A percentile compares a stretch with the other conserved stretches of the same genome.
These are phyloP conservation scores for Aspergillus viridinutans DNA, from an alignment of 2,329 filamentous ascomycete species.

Conservation along the genomic window DNA sequence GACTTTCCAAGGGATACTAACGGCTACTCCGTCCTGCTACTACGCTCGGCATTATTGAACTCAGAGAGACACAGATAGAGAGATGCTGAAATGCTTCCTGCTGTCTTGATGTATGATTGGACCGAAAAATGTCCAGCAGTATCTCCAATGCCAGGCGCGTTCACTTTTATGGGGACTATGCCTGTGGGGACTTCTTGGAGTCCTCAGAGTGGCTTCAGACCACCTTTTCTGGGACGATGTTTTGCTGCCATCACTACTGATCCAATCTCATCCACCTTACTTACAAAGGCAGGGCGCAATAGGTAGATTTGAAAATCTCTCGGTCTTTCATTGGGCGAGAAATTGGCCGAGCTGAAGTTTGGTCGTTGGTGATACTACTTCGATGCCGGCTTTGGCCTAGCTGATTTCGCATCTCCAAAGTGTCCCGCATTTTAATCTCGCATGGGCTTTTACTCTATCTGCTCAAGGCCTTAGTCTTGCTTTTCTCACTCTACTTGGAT, in stretches of 20 bases:
- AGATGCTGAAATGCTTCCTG: not conserved
- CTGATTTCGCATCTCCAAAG: not conserved
- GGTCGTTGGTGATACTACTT: not conserved
- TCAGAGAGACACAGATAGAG: not conserved
- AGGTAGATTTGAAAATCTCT: not conserved
- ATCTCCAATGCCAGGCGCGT: no score
- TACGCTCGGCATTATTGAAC: not conserved
- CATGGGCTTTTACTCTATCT: not conserved
- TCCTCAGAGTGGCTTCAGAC: not conserved
- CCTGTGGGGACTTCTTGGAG: not conserved
- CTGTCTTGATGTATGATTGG: not conserved
- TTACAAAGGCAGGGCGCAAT: no score
- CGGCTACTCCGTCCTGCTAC: not conserved
- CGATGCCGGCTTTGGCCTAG: not conserved
- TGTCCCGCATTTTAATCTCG: not conserved
- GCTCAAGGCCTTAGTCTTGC: not conserved
- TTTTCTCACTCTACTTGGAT: not conserved
- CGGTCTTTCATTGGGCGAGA: not conserved
- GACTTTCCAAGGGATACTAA: not conserved
- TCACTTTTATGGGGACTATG: not conserved
- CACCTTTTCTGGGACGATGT: not conserved
- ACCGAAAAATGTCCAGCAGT: not conserved
- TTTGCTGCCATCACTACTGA: not conserved
- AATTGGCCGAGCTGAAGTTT: not conserved
- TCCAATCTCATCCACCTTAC: not conserved